Base-by-base conservation (phyloP, 2,329 filamentous ascomycete genomes). In the Exophiala viscosa region DNA sequence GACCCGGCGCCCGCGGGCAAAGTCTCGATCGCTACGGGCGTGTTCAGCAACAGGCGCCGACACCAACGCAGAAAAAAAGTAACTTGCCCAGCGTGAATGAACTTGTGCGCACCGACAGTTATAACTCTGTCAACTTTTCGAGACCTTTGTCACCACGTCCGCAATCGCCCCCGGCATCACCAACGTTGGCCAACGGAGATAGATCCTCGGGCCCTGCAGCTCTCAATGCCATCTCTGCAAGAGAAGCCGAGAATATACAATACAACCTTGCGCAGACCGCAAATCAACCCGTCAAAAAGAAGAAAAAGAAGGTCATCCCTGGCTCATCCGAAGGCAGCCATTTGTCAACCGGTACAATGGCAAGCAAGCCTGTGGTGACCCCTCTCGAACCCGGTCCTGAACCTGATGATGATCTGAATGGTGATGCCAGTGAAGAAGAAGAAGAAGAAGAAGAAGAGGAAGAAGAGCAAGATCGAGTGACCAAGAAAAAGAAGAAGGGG, bases 51-150 rank as follows among this genome's bases (percentile, higher is more conserved):
- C 23, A 28, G 23, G 28, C 31, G n/a, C 33, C 36, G 10, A 36
- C 36, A 38, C 41, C 49, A 32, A 53, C 42, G 23, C 46, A 41
- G 17, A 32, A 15, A 14, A 50, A 45, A n/a, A 54, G 44, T 35
- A 32, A 33, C 18, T 42, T 47, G 5, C 66, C 58, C 57, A 66
- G 57, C 62, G 67, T 52, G 54, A 64, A 56, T 67, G 46, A 64
- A 42, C 46, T 68, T 20, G 71, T 73, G 49, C 66, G 71, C 33
- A 61, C 68, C 4, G 62, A 60, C 39, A 77, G 71, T 57, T 64
- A 72, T 40, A 70, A 67, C 31, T 76, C 74, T 3, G 65, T 76
- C 54, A 77, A 77, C 61, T 77, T 77, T 52, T 77, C 75, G 1
- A 67, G 71, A 17, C 67, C 73, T 3, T 72, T 66, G 35, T 75